Percentiles rank a stretch among this genome's conserved stretches.
These are phyloP conservation scores for Colletotrichum trifolii DNA, from an alignment of 2,329 filamentous ascomycete genomes.

Conservation along the genomic window DNA sequence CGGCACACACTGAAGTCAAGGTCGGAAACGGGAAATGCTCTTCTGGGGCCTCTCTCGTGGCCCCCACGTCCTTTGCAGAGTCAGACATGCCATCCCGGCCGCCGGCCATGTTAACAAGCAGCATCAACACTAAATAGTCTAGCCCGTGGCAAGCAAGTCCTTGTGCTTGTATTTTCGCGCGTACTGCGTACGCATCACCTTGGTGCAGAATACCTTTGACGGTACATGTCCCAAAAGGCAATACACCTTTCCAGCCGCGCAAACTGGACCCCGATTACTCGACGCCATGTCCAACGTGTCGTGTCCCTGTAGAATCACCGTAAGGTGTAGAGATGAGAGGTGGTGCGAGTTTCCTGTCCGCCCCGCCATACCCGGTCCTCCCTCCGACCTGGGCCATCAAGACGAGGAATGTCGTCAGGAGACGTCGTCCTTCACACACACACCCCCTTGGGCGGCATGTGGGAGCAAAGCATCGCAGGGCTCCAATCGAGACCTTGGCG, in stretches of 20 bases:
- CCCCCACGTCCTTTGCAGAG: slow-evolving; percentile 24
- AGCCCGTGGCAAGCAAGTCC: slow-evolving; percentile 21
- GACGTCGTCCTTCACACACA: slow-evolving; percentile 8
- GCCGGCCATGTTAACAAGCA: slow-evolving; percentile 1
- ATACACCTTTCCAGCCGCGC: neutral
- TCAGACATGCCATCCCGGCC: slow-evolving; percentile 8
- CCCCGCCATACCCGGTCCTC: slow-evolving; percentile 11
- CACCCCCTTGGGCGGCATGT: slow-evolving; percentile 25
- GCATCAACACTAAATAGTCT: neutral
- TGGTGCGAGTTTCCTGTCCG: neutral
- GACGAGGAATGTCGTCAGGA: slow-evolving; percentile 32
- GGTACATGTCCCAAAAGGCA: neutral
- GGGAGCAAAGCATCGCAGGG: slow-evolving; percentile 27
- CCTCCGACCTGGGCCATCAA: slow-evolving; percentile 10
- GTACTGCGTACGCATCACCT: slow-evolving; percentile 8
- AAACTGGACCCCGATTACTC: slow-evolving; percentile 12
- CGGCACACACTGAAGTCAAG: slow-evolving; percentile 10
- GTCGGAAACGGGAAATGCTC: slow-evolving; percentile 23
- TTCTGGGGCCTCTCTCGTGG: slow-evolving; percentile 19
- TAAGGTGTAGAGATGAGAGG: neutral
- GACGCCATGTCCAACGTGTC: too few species aligned
- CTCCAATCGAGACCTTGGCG: slow-evolving; percentile 30
- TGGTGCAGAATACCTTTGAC: neutral
- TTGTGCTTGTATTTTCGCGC: neutral
- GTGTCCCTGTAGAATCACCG: neutral